A percentile compares a stretch with the other conserved stretches of the same genome.
phyloP scores from a whole-genome alignment of 2,329 filamentous ascomycete genomes.

The Aspergillus viridinutans region DNA sequence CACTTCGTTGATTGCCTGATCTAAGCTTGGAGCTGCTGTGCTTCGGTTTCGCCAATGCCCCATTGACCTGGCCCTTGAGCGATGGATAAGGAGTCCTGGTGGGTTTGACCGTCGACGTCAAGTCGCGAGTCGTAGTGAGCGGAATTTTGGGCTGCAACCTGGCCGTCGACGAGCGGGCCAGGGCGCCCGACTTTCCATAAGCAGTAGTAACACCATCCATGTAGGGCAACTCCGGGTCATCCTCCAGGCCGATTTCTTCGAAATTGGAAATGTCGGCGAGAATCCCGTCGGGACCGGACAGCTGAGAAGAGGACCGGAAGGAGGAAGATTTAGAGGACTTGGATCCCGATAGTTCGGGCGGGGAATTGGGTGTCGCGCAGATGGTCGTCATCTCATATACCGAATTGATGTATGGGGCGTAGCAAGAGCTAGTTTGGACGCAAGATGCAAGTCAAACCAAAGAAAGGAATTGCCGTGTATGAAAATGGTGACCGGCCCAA shows the following conservation, averaged over 20 bases:
- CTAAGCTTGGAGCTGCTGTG: constrained; percentile 22
- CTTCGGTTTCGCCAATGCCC: constrained; percentile 22
- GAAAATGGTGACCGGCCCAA: not conserved
- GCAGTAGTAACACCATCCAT: constrained; percentile 25
- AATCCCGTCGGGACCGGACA: constrained; percentile 64
- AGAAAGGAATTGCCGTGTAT: not conserved
- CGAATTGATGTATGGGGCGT: constrained; percentile 9
- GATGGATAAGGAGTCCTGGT: constrained; percentile 20
- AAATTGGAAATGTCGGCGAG: constrained; percentile 76
- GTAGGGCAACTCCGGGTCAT: constrained; percentile 50
- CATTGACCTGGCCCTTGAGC: constrained; percentile 24
- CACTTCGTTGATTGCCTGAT: constrained; percentile 21
- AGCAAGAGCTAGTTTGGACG: constrained; percentile 5
- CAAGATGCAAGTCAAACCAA: not conserved
- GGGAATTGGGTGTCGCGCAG: constrained; percentile 58
- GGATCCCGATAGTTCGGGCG: constrained; percentile 74
- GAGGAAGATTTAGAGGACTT: constrained; percentile 91
- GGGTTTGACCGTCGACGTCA: constrained; percentile 28
- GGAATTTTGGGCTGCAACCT: constrained; percentile 26
- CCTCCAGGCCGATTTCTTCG: constrained; percentile 86
- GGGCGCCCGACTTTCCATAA: constrained; percentile 24
- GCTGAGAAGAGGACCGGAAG: constrained; percentile 70
- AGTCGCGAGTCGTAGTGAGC: constrained; percentile 28
- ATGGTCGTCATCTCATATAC: constrained; percentile 41
- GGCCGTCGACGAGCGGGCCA: constrained; percentile 23